Evolutionary conservation across 176 grass and related monocot species (phyloP).

Genomic region (Phyllostachys edulis): DNA sequence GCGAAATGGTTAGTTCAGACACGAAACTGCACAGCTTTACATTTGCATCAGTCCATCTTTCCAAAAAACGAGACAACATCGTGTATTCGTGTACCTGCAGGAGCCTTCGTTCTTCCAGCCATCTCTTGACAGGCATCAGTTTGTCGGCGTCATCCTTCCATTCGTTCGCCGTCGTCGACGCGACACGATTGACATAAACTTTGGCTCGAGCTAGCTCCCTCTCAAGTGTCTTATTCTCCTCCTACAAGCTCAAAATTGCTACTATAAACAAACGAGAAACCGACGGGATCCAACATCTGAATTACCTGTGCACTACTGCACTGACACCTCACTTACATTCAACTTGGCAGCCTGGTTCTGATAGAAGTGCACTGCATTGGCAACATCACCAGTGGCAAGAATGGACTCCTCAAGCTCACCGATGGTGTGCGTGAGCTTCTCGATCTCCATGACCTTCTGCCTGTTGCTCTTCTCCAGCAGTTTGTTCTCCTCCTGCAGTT

Average conservation of each 20-base stretch:
- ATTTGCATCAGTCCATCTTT: neutral
- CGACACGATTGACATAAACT: slow-evolving; percentile 73
- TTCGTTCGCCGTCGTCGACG: slow-evolving; percentile 60
- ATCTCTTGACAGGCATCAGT: slow-evolving; percentile 79
- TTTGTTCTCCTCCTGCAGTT: slow-evolving; percentile 77
- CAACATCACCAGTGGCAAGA: slow-evolving; percentile 47
- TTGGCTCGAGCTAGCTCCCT: slow-evolving; percentile 78
- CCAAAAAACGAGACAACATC: neutral
- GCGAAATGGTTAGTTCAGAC: slow-evolving; percentile 9
- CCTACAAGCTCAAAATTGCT: slow-evolving; percentile 34
- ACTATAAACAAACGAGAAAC: neutral
- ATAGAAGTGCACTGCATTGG: slow-evolving; percentile 62
- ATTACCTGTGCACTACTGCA: neutral
- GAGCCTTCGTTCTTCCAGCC: slow-evolving; percentile 83
- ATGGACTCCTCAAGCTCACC: slow-evolving; percentile 76
- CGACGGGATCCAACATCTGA: neutral
- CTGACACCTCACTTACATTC: slow-evolving; percentile 44
- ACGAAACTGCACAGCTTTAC: neutral
- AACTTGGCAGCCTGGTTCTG: slow-evolving; percentile 58
- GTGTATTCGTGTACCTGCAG: slow-evolving; percentile 53
- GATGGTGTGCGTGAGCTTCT: slow-evolving; percentile 77
- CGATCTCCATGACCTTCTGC: slow-evolving; percentile 72
- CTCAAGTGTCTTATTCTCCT: slow-evolving; percentile 87
- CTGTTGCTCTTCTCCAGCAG: slow-evolving; percentile 75
- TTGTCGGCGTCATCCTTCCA: slow-evolving; percentile 79